These are phyloP conservation scores for Pleodorina starrii DNA, from an alignment of 139 green algal species.

Conservation along the genomic window DNA sequence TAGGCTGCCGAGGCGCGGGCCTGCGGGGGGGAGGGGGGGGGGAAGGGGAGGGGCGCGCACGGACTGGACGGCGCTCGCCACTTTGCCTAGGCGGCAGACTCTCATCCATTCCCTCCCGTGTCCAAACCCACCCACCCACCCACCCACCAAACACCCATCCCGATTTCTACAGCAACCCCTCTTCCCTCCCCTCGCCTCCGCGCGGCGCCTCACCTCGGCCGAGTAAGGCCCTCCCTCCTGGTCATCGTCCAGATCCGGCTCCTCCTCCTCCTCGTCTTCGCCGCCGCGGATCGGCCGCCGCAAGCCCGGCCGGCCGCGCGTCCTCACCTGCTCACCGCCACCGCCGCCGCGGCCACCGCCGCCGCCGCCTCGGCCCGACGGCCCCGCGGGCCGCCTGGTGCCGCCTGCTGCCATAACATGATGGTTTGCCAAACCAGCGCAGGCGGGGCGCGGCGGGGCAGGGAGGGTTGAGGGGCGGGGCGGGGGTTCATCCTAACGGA, in stretches of 20 bases:
- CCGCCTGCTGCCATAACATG: not conserved
- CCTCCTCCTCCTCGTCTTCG: not conserved
- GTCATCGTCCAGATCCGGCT: not conserved
- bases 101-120: too few relatives aligned
- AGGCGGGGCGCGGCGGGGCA: too few relatives aligned
- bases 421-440: too few relatives aligned
- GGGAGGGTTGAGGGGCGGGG: too few relatives aligned
- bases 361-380: not conserved
- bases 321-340: not conserved
- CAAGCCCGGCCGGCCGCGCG: constrained; percentile 16
- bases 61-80: too few relatives aligned
- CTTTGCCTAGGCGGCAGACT: too few relatives aligned
- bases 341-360: not conserved
- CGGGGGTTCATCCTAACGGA: not conserved
- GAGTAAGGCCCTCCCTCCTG: not conserved
- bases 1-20: not conserved
- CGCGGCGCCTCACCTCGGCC: not conserved
- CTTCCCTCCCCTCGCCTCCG: too few relatives aligned
- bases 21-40: not conserved
- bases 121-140: too few relatives aligned
- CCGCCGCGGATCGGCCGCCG: not conserved
- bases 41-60: not conserved
- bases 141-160: too few relatives aligned
- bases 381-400: too few relatives aligned
- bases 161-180: too few relatives aligned